phyloP scores from a whole-genome alignment of 805 yeast genomes.

The Myxozyma vanderwaltii region DNA sequence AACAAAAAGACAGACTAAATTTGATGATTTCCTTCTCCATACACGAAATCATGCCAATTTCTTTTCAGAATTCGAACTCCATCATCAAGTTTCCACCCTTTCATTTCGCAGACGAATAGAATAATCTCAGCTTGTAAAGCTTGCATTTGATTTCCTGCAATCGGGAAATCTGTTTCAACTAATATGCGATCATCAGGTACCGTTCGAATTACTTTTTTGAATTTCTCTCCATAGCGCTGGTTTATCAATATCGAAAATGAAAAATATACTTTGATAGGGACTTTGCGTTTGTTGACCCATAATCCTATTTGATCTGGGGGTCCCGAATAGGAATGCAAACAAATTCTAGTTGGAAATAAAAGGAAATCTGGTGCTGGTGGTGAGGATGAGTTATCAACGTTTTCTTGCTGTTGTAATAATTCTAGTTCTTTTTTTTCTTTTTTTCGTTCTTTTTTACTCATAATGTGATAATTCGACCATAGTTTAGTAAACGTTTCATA shows the following conservation, averaged over 20 bases:
- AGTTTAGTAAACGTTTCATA: slow-evolving; percentile 48
- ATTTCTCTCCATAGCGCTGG: slow-evolving; percentile 42
- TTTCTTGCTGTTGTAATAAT: background rate
- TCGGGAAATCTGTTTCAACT: slow-evolving; percentile 56
- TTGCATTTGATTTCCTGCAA: slow-evolving; percentile 39
- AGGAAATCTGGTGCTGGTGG: slow-evolving; percentile 7
- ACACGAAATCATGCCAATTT: slow-evolving; percentile 23
- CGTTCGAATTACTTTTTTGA: slow-evolving; percentile 38
- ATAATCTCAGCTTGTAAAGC: slow-evolving; percentile 23
- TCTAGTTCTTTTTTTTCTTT: slow-evolving; percentile 1
- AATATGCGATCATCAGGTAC: slow-evolving; percentile 48
- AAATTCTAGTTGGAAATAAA: slow-evolving; percentile 44
- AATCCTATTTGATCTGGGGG: slow-evolving; percentile 64
- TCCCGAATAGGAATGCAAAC: slow-evolving; percentile 87
- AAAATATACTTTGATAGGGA: slow-evolving; percentile 47
- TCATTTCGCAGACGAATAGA: slow-evolving; percentile 18
- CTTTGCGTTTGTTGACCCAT: slow-evolving; percentile 48
- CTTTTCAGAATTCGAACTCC: slow-evolving; percentile 21
- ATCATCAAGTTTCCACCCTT: slow-evolving; percentile 31
- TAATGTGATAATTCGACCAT: slow-evolving; percentile 25
- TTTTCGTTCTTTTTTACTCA: slow-evolving; percentile 8
- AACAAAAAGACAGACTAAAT: too few relatives aligned
- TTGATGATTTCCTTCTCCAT: slow-evolving; percentile 6
- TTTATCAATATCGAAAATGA: slow-evolving; percentile 60
- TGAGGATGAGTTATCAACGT: background rate